Conservation (phyloP, 768 basidiomycete species). For the Lactifluus volemus region DNA sequence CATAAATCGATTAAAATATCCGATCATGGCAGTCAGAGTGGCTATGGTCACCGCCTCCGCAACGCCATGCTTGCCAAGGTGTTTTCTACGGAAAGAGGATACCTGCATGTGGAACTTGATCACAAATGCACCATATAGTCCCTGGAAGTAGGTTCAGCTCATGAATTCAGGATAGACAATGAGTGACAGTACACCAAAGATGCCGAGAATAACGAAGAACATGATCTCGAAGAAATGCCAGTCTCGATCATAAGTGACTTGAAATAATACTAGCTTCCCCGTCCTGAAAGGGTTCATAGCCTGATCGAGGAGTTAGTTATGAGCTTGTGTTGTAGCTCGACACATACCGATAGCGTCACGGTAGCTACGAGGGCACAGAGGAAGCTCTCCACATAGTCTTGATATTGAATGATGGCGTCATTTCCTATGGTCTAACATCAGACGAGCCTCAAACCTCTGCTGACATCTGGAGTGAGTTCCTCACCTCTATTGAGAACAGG, state of each 20-base stretch:
- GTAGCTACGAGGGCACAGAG: constrained; percentile 96
- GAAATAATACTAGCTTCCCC: constrained; percentile 95
- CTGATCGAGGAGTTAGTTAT: constrained; percentile 31
- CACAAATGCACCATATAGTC: constrained; percentile 93
- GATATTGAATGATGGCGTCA: constrained; percentile 95
- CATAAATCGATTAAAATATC: constrained; percentile 90
- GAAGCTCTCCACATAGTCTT: constrained; percentile 98
- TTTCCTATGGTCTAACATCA: constrained; percentile 58
- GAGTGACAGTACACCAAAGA: constrained; percentile 67
- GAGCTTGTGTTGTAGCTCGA: neutral
- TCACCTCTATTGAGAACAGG: constrained; percentile 91
- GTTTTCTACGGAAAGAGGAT: constrained; percentile 88
- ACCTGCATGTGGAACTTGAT: constrained; percentile 96
- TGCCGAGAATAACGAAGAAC: constrained; percentile 89
- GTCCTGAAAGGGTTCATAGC: constrained; percentile 98
- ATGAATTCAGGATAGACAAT: neutral
- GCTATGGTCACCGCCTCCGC: constrained; percentile 86
- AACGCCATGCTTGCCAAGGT: constrained; percentile 75
- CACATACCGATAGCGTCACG: constrained; percentile 83
- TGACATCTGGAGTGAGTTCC: constrained; percentile 5
- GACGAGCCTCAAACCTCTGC: neutral
- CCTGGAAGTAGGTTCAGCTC: constrained; percentile 38
- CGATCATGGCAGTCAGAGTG: constrained; percentile 80
- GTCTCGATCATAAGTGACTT: constrained; percentile 93
- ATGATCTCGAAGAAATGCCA: constrained; percentile 99